These are phyloP conservation scores for Phallus indusiatus DNA, from an alignment of 768 basidiomycete species.

Conservation along the genomic window DNA sequence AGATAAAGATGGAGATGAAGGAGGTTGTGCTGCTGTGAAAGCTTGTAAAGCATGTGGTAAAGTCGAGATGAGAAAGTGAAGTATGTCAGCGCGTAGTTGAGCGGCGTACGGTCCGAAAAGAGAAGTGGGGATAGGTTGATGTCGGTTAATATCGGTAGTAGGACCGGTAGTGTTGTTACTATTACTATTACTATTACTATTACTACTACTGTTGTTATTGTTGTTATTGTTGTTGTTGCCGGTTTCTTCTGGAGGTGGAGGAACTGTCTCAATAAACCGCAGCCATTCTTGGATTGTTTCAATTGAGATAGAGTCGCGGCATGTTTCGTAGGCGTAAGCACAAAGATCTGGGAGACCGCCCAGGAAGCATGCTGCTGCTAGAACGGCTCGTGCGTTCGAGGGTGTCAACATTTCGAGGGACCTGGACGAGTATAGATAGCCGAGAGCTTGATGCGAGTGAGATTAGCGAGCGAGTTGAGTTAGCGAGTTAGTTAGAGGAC, in stretches of 20 bases:
- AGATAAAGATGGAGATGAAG: neutral
- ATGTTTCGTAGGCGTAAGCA: conserved; percentile 67
- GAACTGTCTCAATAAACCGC: conserved; percentile 57
- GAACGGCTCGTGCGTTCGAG: conserved; percentile 74
- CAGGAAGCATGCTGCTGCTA: conserved; percentile 76
- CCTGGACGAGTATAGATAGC: conserved; percentile 69
- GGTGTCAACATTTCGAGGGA: conserved; percentile 60
- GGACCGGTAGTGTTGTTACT: conserved; percentile 27
- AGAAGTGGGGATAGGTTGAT: conserved; percentile 28
- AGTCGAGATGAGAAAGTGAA: conserved; percentile 66
- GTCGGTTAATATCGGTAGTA: conserved; percentile 23
- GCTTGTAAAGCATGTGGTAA: conserved; percentile 46
- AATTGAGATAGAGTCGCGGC: conserved; percentile 64
- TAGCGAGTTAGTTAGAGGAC: too few relatives aligned
- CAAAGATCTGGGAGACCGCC: conserved; percentile 85
- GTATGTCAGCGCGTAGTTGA: conserved; percentile 64
- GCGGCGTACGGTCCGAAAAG: conserved; percentile 75
- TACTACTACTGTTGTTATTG: conserved; percentile 34
- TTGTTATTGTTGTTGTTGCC: conserved; percentile 24
- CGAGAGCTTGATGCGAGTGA: conserved; percentile 50
- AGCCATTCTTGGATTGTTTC: conserved; percentile 73
- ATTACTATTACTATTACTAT: conserved; percentile 27
- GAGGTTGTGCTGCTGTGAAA: conserved; percentile 8
- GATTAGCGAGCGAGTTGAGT: too few relatives aligned
- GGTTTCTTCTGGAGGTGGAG: conserved; percentile 23